Percentiles rank a stretch among this genome's conserved stretches.
phyloP scores from a whole-genome alignment of 2,329 filamentous ascomycete species.

The Phaeosphaeria sp. region DNA sequence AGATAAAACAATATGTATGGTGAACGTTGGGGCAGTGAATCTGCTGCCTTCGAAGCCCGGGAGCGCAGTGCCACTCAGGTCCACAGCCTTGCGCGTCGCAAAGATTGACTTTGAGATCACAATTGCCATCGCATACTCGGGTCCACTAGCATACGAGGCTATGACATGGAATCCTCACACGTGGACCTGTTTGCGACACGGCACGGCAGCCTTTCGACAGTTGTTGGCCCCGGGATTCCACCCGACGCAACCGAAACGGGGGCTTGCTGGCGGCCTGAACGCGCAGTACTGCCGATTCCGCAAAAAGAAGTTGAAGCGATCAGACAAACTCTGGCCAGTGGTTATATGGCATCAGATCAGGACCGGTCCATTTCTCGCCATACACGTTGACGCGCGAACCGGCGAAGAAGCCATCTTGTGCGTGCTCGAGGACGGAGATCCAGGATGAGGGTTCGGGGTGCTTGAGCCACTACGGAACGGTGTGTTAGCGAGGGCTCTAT shows the following conservation, averaged over 20 bases:
- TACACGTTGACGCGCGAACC: constrained; percentile 60
- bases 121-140: not conserved
- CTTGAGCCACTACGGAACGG: constrained; percentile 57
- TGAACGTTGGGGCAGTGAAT: too few relatives aligned
- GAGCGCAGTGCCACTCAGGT: too few relatives aligned
- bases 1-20: too few relatives aligned
- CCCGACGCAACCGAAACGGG: constrained; percentile 5
- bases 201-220: constrained; percentile 20
- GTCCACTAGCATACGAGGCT: not conserved
- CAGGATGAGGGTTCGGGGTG: constrained; percentile 64
- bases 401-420: constrained; percentile 62
- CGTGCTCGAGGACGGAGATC: constrained; percentile 61
- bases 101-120: not conserved
- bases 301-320: constrained; percentile 12
- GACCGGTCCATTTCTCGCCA: constrained; percentile 62
- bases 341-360: constrained; percentile 57
- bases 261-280: constrained; percentile 5
- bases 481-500: constrained; percentile 27
- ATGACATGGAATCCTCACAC: not conserved
- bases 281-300: not conserved
- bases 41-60: too few relatives aligned
- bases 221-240: constrained; percentile 24
- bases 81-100: too few relatives aligned
- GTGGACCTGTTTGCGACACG: constrained; percentile 8
- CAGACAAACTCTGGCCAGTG: constrained; percentile 59